A percentile compares a stretch with the other conserved stretches of the same genome.
phyloP scores from a whole-genome alignment of 495 filamentous ascomycete genomes.

The Immersiella caudata region DNA sequence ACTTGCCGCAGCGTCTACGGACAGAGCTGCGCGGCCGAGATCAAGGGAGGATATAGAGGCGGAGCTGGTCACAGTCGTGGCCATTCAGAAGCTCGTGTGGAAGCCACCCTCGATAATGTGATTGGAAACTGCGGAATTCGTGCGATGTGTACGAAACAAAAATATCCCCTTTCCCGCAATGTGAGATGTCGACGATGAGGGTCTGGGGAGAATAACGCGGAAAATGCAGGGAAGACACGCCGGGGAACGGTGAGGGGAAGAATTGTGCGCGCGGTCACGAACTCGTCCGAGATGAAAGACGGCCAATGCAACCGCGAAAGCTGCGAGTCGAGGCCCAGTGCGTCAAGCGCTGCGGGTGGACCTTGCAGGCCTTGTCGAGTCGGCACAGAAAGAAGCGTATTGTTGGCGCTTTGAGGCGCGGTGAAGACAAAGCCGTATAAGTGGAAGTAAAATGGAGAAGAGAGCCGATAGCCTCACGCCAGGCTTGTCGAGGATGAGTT shows the following conservation, averaged over 20 bases:
- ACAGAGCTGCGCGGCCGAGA: slow-evolving; percentile 37
- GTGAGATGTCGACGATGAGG: not conserved
- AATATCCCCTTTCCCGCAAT: not conserved
- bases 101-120: slow-evolving; percentile 6
- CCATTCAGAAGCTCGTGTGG: slow-evolving; percentile 39
- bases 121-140: slow-evolving; percentile 3
- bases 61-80: slow-evolving; percentile 37
- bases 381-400: slow-evolving; percentile 21
- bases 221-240: not conserved
- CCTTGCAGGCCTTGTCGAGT: slow-evolving; percentile 20
- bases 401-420: slow-evolving; percentile 14
- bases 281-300: slow-evolving; percentile 8
- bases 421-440: not conserved
- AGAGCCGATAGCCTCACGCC: not conserved
- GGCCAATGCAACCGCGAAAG: slow-evolving; percentile 24
- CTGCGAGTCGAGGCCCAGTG: slow-evolving; percentile 21
- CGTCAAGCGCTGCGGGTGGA: slow-evolving; percentile 29
- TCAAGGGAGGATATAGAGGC: slow-evolving; percentile 27
- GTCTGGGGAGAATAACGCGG: not conserved
- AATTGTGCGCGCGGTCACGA: slow-evolving; percentile 17
- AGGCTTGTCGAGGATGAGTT: not conserved
- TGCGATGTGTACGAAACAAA: not conserved
- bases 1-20: slow-evolving; percentile 37
- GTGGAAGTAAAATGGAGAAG: not conserved
- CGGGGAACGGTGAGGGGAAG: slow-evolving; percentile 10